Evolutionary conservation across 495 filamentous ascomycete species (phyloP), one percentile per base, ranked within the genome.

Genomic region (Rhizodiscina lignyota): DNA sequence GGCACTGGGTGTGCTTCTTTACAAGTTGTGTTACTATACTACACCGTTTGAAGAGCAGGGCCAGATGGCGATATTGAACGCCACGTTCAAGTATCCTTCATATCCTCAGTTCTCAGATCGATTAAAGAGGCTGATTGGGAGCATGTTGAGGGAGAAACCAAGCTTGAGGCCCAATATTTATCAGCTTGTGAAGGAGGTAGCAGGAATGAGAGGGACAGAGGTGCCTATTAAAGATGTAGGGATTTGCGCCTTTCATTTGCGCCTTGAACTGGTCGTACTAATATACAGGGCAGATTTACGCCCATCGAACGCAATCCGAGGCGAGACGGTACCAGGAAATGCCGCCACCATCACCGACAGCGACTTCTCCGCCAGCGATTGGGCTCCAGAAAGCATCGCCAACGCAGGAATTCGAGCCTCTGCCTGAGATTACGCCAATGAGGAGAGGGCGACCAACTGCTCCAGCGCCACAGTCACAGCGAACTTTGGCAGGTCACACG

Each of bases 1-100:
- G 89, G 89, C 89, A 1, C 64, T 97, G 26, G 89, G 89, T 11
- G 89, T 97, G 21, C 64, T 97, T 32, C 63, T 97, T 32, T 97
- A 96, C 64, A 97, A 97, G 64, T 67, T 97, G 36, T 97, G 89
- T 61, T 97, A 96, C 62, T 97, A 96, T 61, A 97, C 91, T 19
- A 97, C 89, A 5, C 89, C 89, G 2, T 97, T 97, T 49, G 89
- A 97, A 58, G 91, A 94, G 37, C 81, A 89, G 45, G 89, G 89
- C 15, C 86, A 93, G 59, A 82, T 96, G 59, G 89, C 89, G n/a
- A 97, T 97, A 44, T 62, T 97, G 27, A 96, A 94, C 51, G 89
- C 91, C 27, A 91, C 70, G 48, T 97, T 80, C 71, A 89, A 83
- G 52, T 96, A 79, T 52, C 91, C 91, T 16, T 63, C 64, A 28